A percentile compares a stretch with the other conserved stretches of the same genome.
Evolutionary conservation across 2,329 filamentous ascomycete genomes (phyloP).

Genomic region (Trichophyton equinum): DNA sequence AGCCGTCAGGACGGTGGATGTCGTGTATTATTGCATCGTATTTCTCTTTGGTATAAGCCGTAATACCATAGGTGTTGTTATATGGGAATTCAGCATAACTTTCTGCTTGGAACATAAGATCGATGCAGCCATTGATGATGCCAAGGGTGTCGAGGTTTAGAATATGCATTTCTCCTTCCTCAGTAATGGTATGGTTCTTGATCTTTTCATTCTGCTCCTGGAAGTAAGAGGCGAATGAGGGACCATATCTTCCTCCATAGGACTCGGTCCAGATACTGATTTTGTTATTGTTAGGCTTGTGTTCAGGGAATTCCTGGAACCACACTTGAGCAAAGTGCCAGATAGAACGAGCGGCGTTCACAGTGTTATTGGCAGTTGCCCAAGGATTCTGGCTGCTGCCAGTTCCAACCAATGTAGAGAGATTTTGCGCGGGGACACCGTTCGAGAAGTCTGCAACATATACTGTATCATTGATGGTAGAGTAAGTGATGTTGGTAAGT

Average conservation of each 20-base stretch:
- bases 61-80: constrained; percentile 46
- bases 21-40: constrained; percentile 6
- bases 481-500: constrained; percentile 28
- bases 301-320: constrained; percentile 51
- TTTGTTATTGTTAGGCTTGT: constrained; percentile 45
- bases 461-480: constrained; percentile 7
- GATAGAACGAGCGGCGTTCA: constrained; percentile 42
- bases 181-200: constrained; percentile 19
- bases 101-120: constrained; percentile 45
- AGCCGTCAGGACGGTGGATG: constrained; percentile 37
- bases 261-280: constrained; percentile 36
- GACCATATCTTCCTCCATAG: constrained; percentile 35
- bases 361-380: constrained; percentile 38
- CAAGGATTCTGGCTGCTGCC: constrained; percentile 36
- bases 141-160: constrained; percentile 11
- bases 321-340: constrained; percentile 52
- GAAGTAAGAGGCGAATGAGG: constrained; percentile 29
- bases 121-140: constrained; percentile 48
- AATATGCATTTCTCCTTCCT: constrained; percentile 11
- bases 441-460: constrained; percentile 9
- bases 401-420: constrained; percentile 39
- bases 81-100: constrained; percentile 32
- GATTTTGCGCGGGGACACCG: constrained; percentile 36
- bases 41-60: constrained; percentile 33
- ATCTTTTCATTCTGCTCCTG: constrained; percentile 34